phyloP scores from a whole-genome alignment of 108 stramenopile genomes.

The Chaetoceros tenuissimus region DNA sequence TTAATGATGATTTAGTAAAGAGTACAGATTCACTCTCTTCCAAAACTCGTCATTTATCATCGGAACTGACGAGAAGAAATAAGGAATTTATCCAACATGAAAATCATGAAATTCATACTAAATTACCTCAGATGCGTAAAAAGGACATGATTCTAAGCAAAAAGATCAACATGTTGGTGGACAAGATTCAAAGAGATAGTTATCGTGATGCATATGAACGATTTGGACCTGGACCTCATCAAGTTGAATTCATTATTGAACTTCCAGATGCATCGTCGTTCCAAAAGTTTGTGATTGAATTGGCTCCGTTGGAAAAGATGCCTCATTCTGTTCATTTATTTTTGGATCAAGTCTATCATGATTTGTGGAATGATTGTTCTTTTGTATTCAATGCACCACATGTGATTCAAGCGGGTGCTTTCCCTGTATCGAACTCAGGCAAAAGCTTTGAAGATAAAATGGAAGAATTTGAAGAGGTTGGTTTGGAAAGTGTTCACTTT shows the following conservation, averaged over 20 bases:
- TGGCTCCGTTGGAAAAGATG: constrained; percentile 49
- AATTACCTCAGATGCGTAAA: no score
- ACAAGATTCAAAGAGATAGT: constrained; percentile 15
- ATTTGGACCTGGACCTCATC: constrained; percentile 52
- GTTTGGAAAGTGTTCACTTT: constrained; percentile 31
- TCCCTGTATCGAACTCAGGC: constrained; percentile 22
- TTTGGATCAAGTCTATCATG: no score
- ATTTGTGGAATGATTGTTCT: constrained; percentile 58
- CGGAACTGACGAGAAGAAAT: no score
- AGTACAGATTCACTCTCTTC: no score
- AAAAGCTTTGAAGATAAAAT: constrained; percentile 25
- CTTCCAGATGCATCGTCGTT: constrained; percentile 3
- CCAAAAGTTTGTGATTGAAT: constrained; percentile 40
- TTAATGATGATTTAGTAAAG: no score
- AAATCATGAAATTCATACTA: no score
- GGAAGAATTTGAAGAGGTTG: constrained; percentile 27
- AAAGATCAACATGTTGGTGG: constrained; percentile 18
- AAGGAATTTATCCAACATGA: no score
- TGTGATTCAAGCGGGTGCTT: constrained; percentile 51
- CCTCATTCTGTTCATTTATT: constrained; percentile 63
- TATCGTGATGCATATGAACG: constrained; percentile 22
- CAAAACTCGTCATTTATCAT: no score
- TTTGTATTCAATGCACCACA: constrained; percentile 43
- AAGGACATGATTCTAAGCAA: no score
- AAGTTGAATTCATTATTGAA: constrained; percentile 33